Percentiles rank a stretch among this genome's conserved stretches.
Evolutionary conservation across 163 green algal species (phyloP).

Genomic region (Prototheca stagnorum): DNA sequence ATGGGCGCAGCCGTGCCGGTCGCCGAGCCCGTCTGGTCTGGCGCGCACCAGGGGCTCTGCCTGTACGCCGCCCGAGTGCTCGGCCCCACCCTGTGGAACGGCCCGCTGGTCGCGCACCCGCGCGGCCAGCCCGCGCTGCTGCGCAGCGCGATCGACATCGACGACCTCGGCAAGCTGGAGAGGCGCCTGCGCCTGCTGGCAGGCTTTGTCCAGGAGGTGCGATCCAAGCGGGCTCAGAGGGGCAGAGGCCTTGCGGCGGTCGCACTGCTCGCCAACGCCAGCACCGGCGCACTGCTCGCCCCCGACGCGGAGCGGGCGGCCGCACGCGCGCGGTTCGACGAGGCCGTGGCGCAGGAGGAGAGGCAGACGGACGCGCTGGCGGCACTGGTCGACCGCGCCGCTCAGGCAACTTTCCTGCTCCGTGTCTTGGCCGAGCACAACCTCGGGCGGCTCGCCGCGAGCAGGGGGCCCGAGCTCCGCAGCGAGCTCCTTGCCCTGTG

Average conservation of each 20-base stretch:
- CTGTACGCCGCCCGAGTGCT: slow-evolving; percentile 57
- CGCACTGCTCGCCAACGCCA: no score
- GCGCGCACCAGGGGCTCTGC: slow-evolving; percentile 57
- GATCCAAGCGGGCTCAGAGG: no score
- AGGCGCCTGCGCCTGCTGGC: slow-evolving; percentile 36
- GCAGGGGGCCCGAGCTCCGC: slow-evolving; percentile 19
- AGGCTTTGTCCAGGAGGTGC: no score
- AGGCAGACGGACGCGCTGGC: slow-evolving; percentile 13
- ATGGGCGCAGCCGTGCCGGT: slow-evolving; percentile 35
- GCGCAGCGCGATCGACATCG: slow-evolving; percentile 3
- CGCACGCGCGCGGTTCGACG: not conserved
- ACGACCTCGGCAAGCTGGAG: slow-evolving; percentile 24
- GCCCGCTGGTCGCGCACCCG: slow-evolving; percentile 15
- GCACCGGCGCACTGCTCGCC: slow-evolving; percentile 21
- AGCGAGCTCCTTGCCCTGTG: slow-evolving; percentile 12
- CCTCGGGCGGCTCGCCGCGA: slow-evolving; percentile 39
- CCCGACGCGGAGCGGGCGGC: not conserved
- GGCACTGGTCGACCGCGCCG: slow-evolving; percentile 32
- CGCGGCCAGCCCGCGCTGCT: slow-evolving; percentile 5
- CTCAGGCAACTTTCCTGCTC: slow-evolving; percentile 56
- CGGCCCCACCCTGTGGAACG: slow-evolving; percentile 31
- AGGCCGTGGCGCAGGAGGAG: slow-evolving; percentile 1
- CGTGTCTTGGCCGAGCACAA: slow-evolving; percentile 35
- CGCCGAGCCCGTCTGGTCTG: slow-evolving; percentile 33
- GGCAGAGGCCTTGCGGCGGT: no score